phyloP scores from a whole-genome alignment of 2,329 filamentous ascomycete species.

The Hymenoscyphus infarciens region DNA sequence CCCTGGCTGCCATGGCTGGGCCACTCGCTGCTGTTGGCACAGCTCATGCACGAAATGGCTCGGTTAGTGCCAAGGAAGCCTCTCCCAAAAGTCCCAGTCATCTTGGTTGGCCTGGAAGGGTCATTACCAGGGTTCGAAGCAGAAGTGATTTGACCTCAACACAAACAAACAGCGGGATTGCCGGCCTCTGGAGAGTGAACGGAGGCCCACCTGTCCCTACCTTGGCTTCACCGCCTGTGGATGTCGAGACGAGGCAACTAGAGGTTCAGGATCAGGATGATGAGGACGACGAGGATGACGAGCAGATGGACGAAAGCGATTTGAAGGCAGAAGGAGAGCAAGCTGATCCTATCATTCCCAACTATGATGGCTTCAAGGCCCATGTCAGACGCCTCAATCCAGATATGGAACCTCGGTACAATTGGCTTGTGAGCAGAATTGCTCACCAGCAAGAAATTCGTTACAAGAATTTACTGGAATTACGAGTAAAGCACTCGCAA shows the following conservation, averaged over 20 bases:
- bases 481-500: conserved; percentile 66
- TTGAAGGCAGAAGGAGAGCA: conserved; percentile 59
- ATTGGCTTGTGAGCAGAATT: conserved; percentile 73
- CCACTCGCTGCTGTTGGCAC: conserved; percentile 52
- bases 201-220: conserved; percentile 57
- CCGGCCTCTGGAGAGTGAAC: conserved; percentile 52
- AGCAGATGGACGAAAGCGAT: conserved; percentile 59
- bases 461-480: conserved; percentile 72
- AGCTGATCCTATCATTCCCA: conserved; percentile 67
- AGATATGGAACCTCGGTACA: conserved; percentile 53
- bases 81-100: conserved; percentile 46
- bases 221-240: conserved; percentile 46
- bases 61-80: conserved; percentile 49
- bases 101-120: conserved; percentile 39
- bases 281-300: conserved; percentile 58
- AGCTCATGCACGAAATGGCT: conserved; percentile 55
- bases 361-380: conserved; percentile 69
- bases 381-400: conserved; percentile 74
- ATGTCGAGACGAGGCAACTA: conserved; percentile 17
- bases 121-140: conserved; percentile 50
- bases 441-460: conserved; percentile 75
- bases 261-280: conserved; percentile 41
- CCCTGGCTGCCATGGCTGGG: conserved; percentile 52
- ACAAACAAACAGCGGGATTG: conserved; percentile 41
- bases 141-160: conserved; percentile 49